Evolutionary conservation across 441 rosid species (phyloP), one percentile per base, ranked within the genome.

Genomic region (Pelargonium citronellum): DNA sequence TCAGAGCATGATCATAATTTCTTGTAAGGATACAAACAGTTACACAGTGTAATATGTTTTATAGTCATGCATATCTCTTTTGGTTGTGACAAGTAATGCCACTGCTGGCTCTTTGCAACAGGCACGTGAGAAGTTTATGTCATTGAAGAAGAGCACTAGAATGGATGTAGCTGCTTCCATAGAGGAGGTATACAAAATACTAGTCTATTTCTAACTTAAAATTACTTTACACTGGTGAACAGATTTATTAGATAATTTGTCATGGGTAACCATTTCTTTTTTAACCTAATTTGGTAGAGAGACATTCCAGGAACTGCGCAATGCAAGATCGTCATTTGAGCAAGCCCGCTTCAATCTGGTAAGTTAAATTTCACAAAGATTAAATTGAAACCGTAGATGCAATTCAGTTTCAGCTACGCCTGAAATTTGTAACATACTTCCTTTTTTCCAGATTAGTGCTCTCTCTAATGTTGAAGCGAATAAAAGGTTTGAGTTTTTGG

Each of bases 381-480:
- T 61, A n/a, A n/a, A 53, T 62, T 61, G 7, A 16, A 10, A 61
- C 66, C 60, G 19, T 67, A 57, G n/a, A 64, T 44, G 53, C 67
- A 17, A 16, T 58, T 24, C 30, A 58, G 63, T 58, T 17, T 30
- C 19, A 58, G 63, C 20, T 58, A 58, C 30, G 20, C 43, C 30
- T 15, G 71, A 55, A 61, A 46, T 72, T 57, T 66, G 62, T 60
- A 63, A 15, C 74, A 11, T 63, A 51, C 74, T 41, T 37, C 60
- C 74, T 46, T 44, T 22, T 78, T 30, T 74, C 70, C 73, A 95
- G 99, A 85, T 95, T 76, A 92, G 96, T 69, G 86, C 99, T 62
- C 84, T 93, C 81, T 91, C 99, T 34, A 90, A 83, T 87, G 96
- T 96, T 55, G 99, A 96, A 86, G 96, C 97, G 19, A 93, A 96